Percentiles rank a stretch among this genome's conserved stretches.
Conservation (phyloP, 805 yeast species). For the Lipomyces oligophaga region DNA sequence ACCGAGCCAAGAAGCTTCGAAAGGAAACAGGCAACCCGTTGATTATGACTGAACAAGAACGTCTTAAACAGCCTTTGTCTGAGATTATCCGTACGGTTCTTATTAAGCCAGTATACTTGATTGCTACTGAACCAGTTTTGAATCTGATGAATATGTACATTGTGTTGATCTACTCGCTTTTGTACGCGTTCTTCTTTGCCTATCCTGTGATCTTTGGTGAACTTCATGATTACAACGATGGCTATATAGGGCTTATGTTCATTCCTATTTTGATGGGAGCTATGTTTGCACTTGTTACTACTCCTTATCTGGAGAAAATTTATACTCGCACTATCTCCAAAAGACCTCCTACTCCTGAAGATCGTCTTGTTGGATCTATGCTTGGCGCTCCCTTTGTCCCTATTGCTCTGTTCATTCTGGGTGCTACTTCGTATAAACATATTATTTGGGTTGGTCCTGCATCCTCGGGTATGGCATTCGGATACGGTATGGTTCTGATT, state of each 20-base stretch:
- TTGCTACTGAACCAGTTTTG: conserved; percentile 80
- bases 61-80: conserved; percentile 60
- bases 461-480: conserved; percentile 53
- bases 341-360: conserved; percentile 53
- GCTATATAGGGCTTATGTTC: conserved; percentile 77
- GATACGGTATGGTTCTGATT: conserved; percentile 52
- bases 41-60: conserved; percentile 92
- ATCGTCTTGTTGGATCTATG: conserved; percentile 53
- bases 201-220: conserved; percentile 84
- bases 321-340: conserved; percentile 44
- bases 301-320: conserved; percentile 64
- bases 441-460: conserved; percentile 54
- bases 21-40: conserved; percentile 77
- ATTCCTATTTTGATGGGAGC: conserved; percentile 92
- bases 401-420: conserved; percentile 53
- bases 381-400: conserved; percentile 46
- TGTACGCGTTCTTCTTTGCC: conserved; percentile 92
- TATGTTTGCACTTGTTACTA: conserved; percentile 61
- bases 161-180: conserved; percentile 81
- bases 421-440: conserved; percentile 53
- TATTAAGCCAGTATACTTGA: conserved; percentile 64
- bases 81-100: conserved; percentile 68
- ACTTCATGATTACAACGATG: conserved; percentile 73
- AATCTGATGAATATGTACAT: conserved; percentile 81
- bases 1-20: conserved; percentile 64